Conservation (phyloP, 257 asterid genomes). For the Petunia secreta region DNA sequence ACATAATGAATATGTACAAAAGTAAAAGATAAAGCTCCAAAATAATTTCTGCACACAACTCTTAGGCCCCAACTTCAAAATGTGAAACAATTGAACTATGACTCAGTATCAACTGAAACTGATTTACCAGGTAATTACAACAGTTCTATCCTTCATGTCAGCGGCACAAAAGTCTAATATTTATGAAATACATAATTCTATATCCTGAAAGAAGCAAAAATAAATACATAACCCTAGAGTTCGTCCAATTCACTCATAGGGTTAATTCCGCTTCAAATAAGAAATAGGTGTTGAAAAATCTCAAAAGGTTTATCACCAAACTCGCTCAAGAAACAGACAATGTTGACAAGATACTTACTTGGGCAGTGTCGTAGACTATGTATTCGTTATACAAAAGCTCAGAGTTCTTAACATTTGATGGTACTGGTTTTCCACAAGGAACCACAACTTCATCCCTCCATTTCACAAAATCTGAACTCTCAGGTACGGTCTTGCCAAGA, state of each 20-base stretch:
- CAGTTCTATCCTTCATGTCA: not conserved
- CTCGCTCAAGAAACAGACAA: not conserved
- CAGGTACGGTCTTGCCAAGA: conserved; percentile 81
- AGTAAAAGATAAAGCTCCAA: not conserved
- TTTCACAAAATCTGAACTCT: conserved; percentile 61
- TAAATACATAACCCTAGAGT: conserved; percentile 10
- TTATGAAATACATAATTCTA: not conserved
- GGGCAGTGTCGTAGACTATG: conserved; percentile 84
- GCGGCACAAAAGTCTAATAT: not conserved
- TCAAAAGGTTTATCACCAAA: not conserved
- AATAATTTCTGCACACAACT: not conserved
- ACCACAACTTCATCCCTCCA: conserved; percentile 89
- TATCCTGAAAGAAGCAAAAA: conserved; percentile 14
- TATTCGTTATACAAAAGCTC: conserved; percentile 93
- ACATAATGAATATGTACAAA: not conserved
- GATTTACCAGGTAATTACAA: not conserved
- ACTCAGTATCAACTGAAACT: not conserved
- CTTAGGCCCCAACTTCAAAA: conserved; percentile 10
- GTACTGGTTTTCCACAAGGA: conserved; percentile 88
- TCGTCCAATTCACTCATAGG: conserved; percentile 16
- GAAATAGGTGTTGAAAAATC: conserved; percentile 7
- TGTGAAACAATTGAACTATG: not conserved
- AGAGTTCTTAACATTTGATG: conserved; percentile 66
- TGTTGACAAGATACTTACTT: conserved; percentile 55
- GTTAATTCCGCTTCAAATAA: not conserved